phyloP scores from a whole-genome alignment of 768 basidiomycete species.

The Collybia nuda region DNA sequence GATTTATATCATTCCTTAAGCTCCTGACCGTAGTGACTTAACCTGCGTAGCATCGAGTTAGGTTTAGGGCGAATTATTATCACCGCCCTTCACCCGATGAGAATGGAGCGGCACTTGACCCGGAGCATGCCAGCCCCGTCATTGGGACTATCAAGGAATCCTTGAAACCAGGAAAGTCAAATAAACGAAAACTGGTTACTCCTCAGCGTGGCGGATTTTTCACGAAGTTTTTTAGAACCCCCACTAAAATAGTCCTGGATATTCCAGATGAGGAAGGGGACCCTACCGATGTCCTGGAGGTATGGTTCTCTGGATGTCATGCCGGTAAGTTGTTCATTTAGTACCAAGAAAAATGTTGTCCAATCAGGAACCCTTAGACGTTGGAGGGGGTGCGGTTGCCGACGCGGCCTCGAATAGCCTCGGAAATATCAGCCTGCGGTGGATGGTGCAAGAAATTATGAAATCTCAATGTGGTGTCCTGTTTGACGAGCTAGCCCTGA shows the following conservation, averaged over 20 bases:
- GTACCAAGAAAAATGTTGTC: not conserved
- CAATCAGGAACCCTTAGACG: constrained; percentile 39
- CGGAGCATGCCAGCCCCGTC: constrained; percentile 21
- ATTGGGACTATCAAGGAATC: constrained; percentile 3
- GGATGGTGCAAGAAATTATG: constrained; percentile 76
- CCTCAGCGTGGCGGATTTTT: constrained; percentile 2
- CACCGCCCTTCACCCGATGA: constrained; percentile 40
- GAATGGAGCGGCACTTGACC: constrained; percentile 19
- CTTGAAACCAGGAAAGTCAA: not conserved
- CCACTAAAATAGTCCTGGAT: constrained; percentile 2
- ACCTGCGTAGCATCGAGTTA: constrained; percentile 52
- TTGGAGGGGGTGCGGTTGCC: constrained; percentile 67
- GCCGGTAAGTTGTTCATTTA: constrained; percentile 42
- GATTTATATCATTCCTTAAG: constrained; percentile 9
- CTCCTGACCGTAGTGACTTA: not conserved
- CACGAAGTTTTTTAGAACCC: constrained; percentile 4
- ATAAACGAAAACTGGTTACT: not conserved
- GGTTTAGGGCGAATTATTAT: constrained; percentile 63
- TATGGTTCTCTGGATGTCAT: constrained; percentile 81
- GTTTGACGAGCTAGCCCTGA: constrained; percentile 52
- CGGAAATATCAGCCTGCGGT: constrained; percentile 62
- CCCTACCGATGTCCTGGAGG: constrained; percentile 59
- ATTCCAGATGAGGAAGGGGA: constrained; percentile 4
- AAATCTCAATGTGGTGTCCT: constrained; percentile 53
- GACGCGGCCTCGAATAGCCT: constrained; percentile 46